Conservation (phyloP, 2,329 filamentous ascomycete genomes). For the Penicillium sp. region DNA sequence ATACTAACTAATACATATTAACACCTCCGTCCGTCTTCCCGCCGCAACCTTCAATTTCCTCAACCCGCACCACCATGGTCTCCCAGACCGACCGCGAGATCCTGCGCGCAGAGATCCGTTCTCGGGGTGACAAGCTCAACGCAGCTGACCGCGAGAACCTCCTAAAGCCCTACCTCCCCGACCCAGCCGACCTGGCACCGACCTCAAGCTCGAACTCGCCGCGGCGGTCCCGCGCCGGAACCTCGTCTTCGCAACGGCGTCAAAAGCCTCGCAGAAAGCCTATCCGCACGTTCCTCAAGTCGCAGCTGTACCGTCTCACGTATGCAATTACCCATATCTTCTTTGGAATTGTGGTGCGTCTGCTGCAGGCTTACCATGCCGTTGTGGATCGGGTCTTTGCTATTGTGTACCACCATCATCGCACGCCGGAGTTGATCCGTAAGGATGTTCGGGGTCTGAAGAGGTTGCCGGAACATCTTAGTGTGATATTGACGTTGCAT, state of each 20-base stretch:
- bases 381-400: conserved; percentile 78
- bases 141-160: conserved; percentile 58
- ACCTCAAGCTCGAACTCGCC: conserved; percentile 3
- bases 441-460: conserved; percentile 79
- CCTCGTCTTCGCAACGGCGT: conserved; percentile 30
- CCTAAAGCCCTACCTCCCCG: conserved; percentile 60
- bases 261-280: conserved; percentile 45
- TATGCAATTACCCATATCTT: conserved; percentile 67
- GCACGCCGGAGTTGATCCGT: conserved; percentile 88
- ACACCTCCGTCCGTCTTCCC: conserved; percentile 2
- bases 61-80: conserved; percentile 37
- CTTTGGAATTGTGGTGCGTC: conserved; percentile 86
- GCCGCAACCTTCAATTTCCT: conserved; percentile 16
- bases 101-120: conserved; percentile 48
- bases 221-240: conserved; percentile 22
- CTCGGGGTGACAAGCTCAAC: conserved; percentile 50
- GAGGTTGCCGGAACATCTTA: conserved; percentile 82
- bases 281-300: conserved; percentile 52
- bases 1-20: no score
- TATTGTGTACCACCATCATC: conserved; percentile 92
- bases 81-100: conserved; percentile 41
- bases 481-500: conserved; percentile 78
- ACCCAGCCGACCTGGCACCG: conserved; percentile 42
- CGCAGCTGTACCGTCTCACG: conserved; percentile 51
- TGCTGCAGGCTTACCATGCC: conserved; percentile 79